phyloP scores from a whole-genome alignment of 2,329 filamentous ascomycete species.

The Fusarium chlamydosporum region DNA sequence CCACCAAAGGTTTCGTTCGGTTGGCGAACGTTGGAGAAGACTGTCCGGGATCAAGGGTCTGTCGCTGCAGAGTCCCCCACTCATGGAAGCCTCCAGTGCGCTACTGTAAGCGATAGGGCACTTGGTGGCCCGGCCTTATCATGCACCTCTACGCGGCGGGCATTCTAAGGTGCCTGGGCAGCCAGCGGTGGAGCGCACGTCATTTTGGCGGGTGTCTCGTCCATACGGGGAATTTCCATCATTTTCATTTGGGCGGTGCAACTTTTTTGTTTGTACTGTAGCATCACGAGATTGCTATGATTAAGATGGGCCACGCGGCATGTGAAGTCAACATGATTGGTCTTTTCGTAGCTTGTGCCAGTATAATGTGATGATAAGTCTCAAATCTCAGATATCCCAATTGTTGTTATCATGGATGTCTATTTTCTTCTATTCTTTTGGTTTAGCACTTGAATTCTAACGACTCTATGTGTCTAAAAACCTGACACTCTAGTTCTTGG shows the following conservation, averaged over 20 bases:
- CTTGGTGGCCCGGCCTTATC: slow-evolving; percentile 36
- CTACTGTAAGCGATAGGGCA: slow-evolving; percentile 43
- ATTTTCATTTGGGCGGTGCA: neutral
- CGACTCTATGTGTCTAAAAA: slow-evolving; percentile 1
- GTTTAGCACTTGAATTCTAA: neutral
- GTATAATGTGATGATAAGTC: slow-evolving; percentile 15
- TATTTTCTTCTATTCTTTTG: slow-evolving; percentile 13
- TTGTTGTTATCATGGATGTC: neutral
- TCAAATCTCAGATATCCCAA: neutral
- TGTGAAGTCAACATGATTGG: slow-evolving; percentile 24
- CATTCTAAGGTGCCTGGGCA: slow-evolving; percentile 16
- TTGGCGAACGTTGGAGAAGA: slow-evolving; percentile 48
- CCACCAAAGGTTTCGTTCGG: slow-evolving; percentile 26
- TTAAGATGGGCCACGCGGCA: slow-evolving; percentile 28
- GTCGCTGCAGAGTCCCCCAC: slow-evolving; percentile 37
- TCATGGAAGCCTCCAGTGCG: slow-evolving; percentile 29
- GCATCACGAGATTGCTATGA: slow-evolving; percentile 35
- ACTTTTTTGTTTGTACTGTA: slow-evolving; percentile 7
- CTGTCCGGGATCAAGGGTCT: slow-evolving; percentile 25
- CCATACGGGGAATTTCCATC: slow-evolving; percentile 19
- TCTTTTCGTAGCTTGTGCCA: slow-evolving; percentile 9
- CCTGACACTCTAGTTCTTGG: slow-evolving; percentile 36
- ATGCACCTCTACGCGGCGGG: slow-evolving; percentile 18
- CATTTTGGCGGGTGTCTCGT: slow-evolving; percentile 34
- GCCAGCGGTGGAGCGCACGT: slow-evolving; percentile 42